Percentiles rank a stretch among this genome's conserved stretches.
Evolutionary conservation across 2,329 filamentous ascomycete species (phyloP).

Genomic region (Fusarium buxicola): DNA sequence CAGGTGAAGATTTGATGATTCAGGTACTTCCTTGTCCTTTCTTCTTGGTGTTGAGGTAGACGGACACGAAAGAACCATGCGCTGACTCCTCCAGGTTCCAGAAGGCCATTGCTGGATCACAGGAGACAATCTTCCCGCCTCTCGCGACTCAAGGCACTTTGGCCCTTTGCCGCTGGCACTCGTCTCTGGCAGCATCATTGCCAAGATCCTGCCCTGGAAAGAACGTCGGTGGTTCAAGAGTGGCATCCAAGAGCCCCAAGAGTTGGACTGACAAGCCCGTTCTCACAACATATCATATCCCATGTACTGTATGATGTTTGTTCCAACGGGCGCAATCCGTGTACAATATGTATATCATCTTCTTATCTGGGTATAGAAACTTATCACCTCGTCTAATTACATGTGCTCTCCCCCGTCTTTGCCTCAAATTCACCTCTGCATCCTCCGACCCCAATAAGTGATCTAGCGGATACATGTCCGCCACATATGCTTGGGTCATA

Average conservation of each 20-base stretch:
- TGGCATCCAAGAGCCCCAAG: conserved; percentile 52
- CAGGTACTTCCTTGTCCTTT: conserved; percentile 62
- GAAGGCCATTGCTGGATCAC: conserved; percentile 91
- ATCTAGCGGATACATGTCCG: conserved; percentile 37
- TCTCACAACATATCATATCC: background rate
- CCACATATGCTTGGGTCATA: conserved; percentile 53
- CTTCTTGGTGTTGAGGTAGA: too few relatives aligned
- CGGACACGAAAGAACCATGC: background rate
- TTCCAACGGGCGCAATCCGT: background rate
- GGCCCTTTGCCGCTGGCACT: conserved; percentile 88
- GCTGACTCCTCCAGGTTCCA: conserved; percentile 72
- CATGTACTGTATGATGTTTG: too few relatives aligned
- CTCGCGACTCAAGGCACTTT: conserved; percentile 86
- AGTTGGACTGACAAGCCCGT: conserved; percentile 26
- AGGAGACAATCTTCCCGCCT: conserved; percentile 88
- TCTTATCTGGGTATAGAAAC: conserved; percentile 47
- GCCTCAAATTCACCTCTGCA: conserved; percentile 20
- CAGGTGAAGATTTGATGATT: conserved; percentile 66
- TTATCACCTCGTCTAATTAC: conserved; percentile 51
- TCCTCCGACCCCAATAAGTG: conserved; percentile 28
- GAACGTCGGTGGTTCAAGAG: conserved; percentile 64
- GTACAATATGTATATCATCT: conserved; percentile 43
- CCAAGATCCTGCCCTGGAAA: conserved; percentile 65
- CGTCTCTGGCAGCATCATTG: conserved; percentile 84
- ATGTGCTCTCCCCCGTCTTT: conserved; percentile 36